phyloP scores from a whole-genome alignment of 2,329 filamentous ascomycete species.

The Alternaria novae-zelandiae region DNA sequence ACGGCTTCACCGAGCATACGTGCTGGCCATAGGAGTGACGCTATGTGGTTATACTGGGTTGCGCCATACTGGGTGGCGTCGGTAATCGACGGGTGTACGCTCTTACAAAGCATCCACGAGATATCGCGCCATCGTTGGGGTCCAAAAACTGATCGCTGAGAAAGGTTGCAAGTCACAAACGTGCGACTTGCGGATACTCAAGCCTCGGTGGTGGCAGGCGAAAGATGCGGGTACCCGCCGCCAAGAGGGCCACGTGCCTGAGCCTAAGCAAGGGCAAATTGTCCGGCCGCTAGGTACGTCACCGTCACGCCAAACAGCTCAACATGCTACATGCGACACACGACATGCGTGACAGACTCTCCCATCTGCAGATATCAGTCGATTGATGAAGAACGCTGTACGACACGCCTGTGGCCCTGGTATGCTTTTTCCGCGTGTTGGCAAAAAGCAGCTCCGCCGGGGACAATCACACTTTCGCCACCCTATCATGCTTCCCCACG shows the following conservation, averaged over 20 bases:
- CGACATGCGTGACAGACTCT: not conserved
- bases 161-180: not conserved
- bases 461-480: not conserved
- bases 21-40: not conserved
- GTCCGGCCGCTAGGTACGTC: not conserved
- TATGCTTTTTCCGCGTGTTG: not conserved
- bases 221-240: not conserved
- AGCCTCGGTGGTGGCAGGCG: not conserved
- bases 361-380: not conserved
- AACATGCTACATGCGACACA: not conserved
- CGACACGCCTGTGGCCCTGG: not conserved
- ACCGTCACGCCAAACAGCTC: not conserved
- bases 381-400: not conserved
- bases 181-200: not conserved
- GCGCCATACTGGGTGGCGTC: not conserved
- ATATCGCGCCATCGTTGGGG: not conserved
- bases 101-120: not conserved
- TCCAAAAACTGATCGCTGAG: not conserved
- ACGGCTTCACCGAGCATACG: not conserved
- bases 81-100: not conserved
- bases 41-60: not conserved
- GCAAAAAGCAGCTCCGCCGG: not conserved
- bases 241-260: slow-evolving; percentile 9
- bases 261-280: not conserved
- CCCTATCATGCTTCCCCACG: not conserved